Evolutionary conservation across 2,329 filamentous ascomycete species (phyloP).

Genomic region (Pyricularia sp.): DNA sequence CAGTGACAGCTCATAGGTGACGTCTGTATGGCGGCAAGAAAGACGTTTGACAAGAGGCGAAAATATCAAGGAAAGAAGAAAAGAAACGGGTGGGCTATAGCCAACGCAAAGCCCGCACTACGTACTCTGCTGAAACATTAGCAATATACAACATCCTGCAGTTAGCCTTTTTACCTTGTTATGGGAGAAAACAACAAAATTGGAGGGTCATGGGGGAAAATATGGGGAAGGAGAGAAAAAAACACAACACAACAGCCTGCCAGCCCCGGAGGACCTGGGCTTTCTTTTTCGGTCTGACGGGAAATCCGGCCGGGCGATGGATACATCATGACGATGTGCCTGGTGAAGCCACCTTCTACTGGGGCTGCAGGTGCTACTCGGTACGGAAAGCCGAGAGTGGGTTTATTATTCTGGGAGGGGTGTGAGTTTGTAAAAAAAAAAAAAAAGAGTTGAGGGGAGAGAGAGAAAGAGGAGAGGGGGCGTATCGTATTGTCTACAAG

Average conservation of each 20-base stretch:
- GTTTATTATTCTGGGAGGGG: not conserved
- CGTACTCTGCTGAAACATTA: not conserved
- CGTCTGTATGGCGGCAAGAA: not conserved
- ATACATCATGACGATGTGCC: not conserved
- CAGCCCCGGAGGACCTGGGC: not conserved
- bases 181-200: not conserved
- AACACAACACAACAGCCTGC: no score
- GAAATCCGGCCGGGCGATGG: not conserved
- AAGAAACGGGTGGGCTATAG: not conserved
- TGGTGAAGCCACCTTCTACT: not conserved
- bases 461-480: no score
- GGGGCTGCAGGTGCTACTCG: not conserved
- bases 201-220: not conserved
- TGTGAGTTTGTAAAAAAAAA: not conserved
- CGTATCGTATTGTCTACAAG: not conserved
- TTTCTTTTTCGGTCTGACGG: not conserved
- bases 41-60: not conserved
- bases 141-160: not conserved
- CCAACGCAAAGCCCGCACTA: not conserved
- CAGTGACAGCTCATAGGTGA: not conserved
- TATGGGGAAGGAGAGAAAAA: no score
- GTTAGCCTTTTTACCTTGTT: not conserved
- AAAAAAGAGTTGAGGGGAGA: no score
- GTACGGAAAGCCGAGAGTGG: not conserved
- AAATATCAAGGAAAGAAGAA: not conserved